Conservation (phyloP, 371 early-diverging fungal species). For the Actinomucor elegans region DNA sequence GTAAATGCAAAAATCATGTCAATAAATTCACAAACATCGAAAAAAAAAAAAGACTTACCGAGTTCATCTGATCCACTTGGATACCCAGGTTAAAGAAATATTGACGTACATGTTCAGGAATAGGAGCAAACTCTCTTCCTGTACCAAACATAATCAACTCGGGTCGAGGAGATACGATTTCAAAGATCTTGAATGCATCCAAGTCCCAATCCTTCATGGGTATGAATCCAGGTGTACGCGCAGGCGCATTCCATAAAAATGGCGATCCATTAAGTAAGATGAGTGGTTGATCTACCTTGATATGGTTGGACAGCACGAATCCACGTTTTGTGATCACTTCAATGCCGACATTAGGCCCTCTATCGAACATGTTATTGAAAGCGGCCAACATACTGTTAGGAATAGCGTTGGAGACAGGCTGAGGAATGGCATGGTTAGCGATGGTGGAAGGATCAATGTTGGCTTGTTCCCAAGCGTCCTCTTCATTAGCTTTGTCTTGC, state of each 20-base stretch:
- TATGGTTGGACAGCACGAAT: conserved; percentile 49
- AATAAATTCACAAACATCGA: too few relatives aligned
- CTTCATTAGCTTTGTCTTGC: neutral
- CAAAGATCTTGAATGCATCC: conserved; percentile 49
- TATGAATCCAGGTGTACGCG: conserved; percentile 12
- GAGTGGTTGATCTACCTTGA: conserved; percentile 41
- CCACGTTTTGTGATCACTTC: conserved; percentile 49
- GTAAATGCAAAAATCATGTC: neutral
- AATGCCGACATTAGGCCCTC: conserved; percentile 47
- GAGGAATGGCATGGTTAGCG: conserved; percentile 20
- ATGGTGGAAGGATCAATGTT: conserved; percentile 17
- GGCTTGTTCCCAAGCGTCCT: conserved; percentile 20
- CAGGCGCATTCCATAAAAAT: conserved; percentile 53
- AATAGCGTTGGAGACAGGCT: conserved; percentile 22
- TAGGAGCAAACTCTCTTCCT: conserved; percentile 52
- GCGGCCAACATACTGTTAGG: conserved; percentile 32
- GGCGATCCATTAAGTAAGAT: conserved; percentile 50
- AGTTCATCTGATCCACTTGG: conserved; percentile 66
- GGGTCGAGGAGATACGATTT: conserved; percentile 49
- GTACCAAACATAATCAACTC: conserved; percentile 61
- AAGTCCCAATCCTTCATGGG: conserved; percentile 40
- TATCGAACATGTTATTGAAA: conserved; percentile 58
- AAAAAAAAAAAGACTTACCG: conserved; percentile 38
- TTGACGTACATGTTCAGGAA: conserved; percentile 51
- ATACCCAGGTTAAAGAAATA: conserved; percentile 55